Percentiles rank a stretch among this genome's conserved stretches.
Evolutionary conservation across 2,329 filamentous ascomycete genomes (phyloP).

Genomic region (Clonostachys chloroleuca): DNA sequence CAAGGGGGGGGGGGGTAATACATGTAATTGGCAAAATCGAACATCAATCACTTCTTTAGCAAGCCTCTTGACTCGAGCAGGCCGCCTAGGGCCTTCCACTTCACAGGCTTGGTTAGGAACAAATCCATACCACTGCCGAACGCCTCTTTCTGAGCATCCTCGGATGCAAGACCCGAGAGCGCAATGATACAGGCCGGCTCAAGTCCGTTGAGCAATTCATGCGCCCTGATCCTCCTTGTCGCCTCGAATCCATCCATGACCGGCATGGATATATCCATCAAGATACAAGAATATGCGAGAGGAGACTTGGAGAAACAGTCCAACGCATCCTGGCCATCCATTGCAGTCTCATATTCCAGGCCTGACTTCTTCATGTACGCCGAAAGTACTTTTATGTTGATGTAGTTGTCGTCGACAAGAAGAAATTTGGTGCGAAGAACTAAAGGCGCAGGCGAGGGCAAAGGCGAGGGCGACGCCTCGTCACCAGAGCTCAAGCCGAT

Average conservation of each 20-base stretch:
- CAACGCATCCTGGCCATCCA: constrained; percentile 25
- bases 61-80: no score
- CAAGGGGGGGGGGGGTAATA: no score
- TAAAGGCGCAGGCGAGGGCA: no score
- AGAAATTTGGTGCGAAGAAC: constrained; percentile 17
- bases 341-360: constrained; percentile 17
- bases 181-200: constrained; percentile 42
- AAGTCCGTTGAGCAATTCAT: constrained; percentile 36
- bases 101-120: constrained; percentile 51
- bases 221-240: constrained; percentile 40
- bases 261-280: constrained; percentile 54
- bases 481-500: no score
- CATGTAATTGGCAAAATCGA: no score
- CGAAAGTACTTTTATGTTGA: constrained; percentile 24
- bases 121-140: constrained; percentile 47
- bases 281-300: constrained; percentile 16
- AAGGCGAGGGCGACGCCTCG: no score
- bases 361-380: constrained; percentile 27
- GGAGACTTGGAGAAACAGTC: constrained; percentile 15
- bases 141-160: constrained; percentile 45
- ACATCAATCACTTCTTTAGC: no score
- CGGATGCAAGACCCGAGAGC: constrained; percentile 45
- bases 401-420: constrained; percentile 33
- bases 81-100: constrained; percentile 1
- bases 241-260: constrained; percentile 48